Evolutionary conservation across 108 stramenopile genomes (phyloP).

Genomic region (Cyclostephanos invisitatus): DNA sequence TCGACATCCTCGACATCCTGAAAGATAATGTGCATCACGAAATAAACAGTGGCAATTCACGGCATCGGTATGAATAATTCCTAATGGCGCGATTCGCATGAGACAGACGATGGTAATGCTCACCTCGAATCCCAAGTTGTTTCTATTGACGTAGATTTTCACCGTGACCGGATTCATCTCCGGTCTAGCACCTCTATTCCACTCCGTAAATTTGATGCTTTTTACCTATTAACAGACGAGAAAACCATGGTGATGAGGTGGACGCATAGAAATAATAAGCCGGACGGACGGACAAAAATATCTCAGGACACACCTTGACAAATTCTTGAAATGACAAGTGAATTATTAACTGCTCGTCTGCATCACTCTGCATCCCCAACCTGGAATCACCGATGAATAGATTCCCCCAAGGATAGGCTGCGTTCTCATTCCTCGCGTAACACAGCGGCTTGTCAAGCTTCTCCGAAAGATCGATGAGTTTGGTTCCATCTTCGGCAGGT

Average conservation of each 20-base stretch:
- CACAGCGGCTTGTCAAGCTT: slow-evolving; percentile 66
- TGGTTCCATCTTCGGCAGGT: slow-evolving; percentile 58
- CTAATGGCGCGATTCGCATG: not conserved
- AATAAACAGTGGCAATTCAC: not conserved
- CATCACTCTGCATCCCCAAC: slow-evolving; percentile 83
- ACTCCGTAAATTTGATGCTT: slow-evolving; percentile 80
- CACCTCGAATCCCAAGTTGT: slow-evolving; percentile 82
- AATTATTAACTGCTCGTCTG: slow-evolving; percentile 87
- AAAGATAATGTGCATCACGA: not conserved
- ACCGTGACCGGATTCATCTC: slow-evolving; percentile 71
- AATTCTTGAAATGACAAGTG: slow-evolving; percentile 86
- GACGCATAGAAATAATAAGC: not conserved
- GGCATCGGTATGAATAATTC: not conserved
- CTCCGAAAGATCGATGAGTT: slow-evolving; percentile 55
- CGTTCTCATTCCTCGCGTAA: slow-evolving; percentile 75
- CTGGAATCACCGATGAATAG: slow-evolving; percentile 86
- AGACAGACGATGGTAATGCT: slow-evolving; percentile 1
- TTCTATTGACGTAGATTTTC: slow-evolving; percentile 77
- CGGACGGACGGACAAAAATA: not conserved
- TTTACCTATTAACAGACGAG: slow-evolving; percentile 50
- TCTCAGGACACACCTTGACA: slow-evolving; percentile 58
- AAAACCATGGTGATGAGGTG: not conserved
- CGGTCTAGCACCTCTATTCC: slow-evolving; percentile 72
- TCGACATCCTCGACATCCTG: slow-evolving; percentile 87
- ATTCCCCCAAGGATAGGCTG: slow-evolving; percentile 76